Base-by-base conservation (phyloP, 2,329 filamentous ascomycete species). In the Polytolypa hystricis region DNA sequence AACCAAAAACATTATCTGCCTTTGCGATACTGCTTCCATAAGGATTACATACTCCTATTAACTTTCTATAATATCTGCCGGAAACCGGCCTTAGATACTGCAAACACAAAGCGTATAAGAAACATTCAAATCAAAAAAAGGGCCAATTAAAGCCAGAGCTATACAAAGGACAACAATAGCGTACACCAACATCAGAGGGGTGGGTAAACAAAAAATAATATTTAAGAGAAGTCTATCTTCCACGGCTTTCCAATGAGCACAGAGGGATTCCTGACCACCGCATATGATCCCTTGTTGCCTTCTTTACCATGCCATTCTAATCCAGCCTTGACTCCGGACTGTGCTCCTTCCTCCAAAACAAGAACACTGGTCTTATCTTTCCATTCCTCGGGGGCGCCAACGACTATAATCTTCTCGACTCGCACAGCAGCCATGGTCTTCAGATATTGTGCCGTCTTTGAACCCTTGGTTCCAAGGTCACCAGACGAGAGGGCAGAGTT, bases 381-480 rank as follows among this genome's bases (percentile, higher is more conserved):
- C 87, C 86, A 94, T 14, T 65, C 61, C 21, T 70, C 66, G 1
- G 85, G 83, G 2, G 84, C 84, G 30, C 84, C 84, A 14, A 96
- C 77, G 33, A 98, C 51, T 31, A 96, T 69, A 38, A 96, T 73
- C 62, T 81, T 86, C 65, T 94, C 86, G 1, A 96, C 77, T 5
- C 71, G 66, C 3, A 96, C 85, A 30, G 73, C 69, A 19, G 72
- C 70, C 81, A 95, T 93, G 4, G 64, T 69, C 69, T 89, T 83
- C 43, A 87, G 62, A 67, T 86, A 96, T 21, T 73, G 70, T 26
- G 80, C 78, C 11, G 77, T 74, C 59, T 82, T 73, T 44, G 77
- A 63, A 4, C 72, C 72, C 48, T 71, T 71, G 34, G 56, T 57
- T 49, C 73, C 74, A 5, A 81, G 68, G 44, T 93, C 77, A n/a